These are phyloP conservation scores for Neurospora tetrasperma DNA, from an alignment of 495 filamentous ascomycete species.

Conservation along the genomic window DNA sequence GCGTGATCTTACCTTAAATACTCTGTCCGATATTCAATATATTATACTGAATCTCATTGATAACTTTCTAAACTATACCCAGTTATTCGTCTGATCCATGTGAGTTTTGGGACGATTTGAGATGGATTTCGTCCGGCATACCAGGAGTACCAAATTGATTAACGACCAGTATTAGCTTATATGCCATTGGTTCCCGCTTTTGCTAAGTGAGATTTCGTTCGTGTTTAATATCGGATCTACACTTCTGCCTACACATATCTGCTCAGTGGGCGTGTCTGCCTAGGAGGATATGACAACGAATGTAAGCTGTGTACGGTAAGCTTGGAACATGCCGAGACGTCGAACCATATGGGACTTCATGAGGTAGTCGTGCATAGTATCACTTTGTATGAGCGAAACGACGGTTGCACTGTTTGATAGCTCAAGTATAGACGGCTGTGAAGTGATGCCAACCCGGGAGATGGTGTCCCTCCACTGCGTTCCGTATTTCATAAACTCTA, in stretches of 20 bases:
- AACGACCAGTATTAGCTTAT: no score
- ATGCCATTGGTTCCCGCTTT: background rate
- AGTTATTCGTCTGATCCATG: no score
- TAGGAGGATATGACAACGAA: background rate
- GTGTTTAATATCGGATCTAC: background rate
- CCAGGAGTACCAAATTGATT: no score
- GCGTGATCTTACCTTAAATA: no score
- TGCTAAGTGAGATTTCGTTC: background rate
- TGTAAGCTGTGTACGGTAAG: background rate
- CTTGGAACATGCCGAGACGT: background rate
- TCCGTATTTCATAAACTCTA: background rate
- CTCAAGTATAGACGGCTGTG: background rate
- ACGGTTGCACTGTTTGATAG: background rate
- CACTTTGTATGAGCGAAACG: background rate
- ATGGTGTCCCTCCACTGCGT: background rate
- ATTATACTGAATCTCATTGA: no score
- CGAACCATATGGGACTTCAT: background rate
- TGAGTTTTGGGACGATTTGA: no score
- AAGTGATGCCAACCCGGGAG: background rate
- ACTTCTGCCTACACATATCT: background rate
- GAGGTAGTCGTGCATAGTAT: background rate
- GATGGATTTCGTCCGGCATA: no score
- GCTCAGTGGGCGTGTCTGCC: background rate
- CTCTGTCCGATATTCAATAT: no score
- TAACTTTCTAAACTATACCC: no score